phyloP scores from a whole-genome alignment of 306 rosid genomes.

The Argentina anserina region DNA sequence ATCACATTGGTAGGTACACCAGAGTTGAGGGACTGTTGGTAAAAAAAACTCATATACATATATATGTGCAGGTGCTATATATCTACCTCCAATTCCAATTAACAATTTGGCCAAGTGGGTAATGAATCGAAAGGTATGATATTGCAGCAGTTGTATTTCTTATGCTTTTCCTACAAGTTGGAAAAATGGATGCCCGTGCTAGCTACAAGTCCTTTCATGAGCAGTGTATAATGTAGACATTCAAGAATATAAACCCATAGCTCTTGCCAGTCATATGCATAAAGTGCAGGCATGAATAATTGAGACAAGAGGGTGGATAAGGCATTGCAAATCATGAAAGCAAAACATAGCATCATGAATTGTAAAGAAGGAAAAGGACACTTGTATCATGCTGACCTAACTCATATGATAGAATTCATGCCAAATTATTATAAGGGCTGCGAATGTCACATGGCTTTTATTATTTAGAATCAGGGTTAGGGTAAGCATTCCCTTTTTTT shows the following conservation, averaged over 20 bases:
- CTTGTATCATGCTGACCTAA: not conserved
- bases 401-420: not conserved
- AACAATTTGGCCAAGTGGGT: not conserved
- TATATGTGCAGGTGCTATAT: not conserved
- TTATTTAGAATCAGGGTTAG: not conserved
- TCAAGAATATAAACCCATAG: not conserved
- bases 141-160: not conserved
- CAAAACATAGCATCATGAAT: conserved; percentile 2
- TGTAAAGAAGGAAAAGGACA: not conserved
- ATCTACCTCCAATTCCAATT: not conserved
- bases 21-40: no score
- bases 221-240: not conserved
- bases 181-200: not conserved
- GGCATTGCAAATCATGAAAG: not conserved
- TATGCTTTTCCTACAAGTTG: conserved; percentile 3
- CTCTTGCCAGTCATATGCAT: conserved; percentile 2
- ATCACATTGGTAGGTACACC: no score
- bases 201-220: conserved; percentile 1
- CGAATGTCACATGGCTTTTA: not conserved
- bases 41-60: no score
- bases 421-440: not conserved
- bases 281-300: conserved; percentile 14
- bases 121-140: not conserved
- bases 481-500: not conserved
- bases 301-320: conserved; percentile 13